Evolutionary conservation across 2,329 filamentous ascomycete genomes (phyloP), one percentile per base, ranked within the genome.

Genomic region (Ophiosphaerella herpotricha): DNA sequence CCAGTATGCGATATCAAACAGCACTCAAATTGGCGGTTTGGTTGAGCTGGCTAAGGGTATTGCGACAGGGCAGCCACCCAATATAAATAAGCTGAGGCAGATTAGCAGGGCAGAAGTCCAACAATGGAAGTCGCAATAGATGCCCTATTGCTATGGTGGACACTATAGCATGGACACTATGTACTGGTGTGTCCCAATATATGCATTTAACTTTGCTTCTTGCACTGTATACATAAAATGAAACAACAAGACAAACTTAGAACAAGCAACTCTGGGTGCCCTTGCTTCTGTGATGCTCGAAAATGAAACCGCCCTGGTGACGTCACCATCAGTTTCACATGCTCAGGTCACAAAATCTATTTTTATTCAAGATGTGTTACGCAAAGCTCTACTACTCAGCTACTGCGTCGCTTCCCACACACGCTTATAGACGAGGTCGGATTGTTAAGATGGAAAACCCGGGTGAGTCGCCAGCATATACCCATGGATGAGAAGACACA

Each of bases 1-100:
- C 1, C 90, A 89, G 4, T 94, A 94, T 66, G 82, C 87, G 5
- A 72, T 90, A 34, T 78, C 68, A 47, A 78, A 80, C 51, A 86
- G 84, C 70, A 88, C 84, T 39, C 68, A 86, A 1, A 49, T 94
- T 12, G 82, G 85, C 5, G 80, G 85, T 18, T 81, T 83, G 2
- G 79, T 86, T 8, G 88, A 95, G 70, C 77, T 93, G 32, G 89
- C 88, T 0, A 89, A 91, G 76, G 89, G 90, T 4, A 79, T 86
- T 0, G 76, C 90, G 2, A 90, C 85, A 1, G 90, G 91, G 6
- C 83, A 88, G 68, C 77, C 85, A 1, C 86, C 91, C 1, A 76
- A 78, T 7, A 83, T 92, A 37, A 94, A 92, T 70, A 90, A 86
- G 70, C 71, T 96, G 66, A 82, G 90, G 51, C 87, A 95, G 72